These are phyloP conservation scores for Ambrosia trifida DNA, from an alignment of 129 eudicot species.

Conservation along the genomic window DNA sequence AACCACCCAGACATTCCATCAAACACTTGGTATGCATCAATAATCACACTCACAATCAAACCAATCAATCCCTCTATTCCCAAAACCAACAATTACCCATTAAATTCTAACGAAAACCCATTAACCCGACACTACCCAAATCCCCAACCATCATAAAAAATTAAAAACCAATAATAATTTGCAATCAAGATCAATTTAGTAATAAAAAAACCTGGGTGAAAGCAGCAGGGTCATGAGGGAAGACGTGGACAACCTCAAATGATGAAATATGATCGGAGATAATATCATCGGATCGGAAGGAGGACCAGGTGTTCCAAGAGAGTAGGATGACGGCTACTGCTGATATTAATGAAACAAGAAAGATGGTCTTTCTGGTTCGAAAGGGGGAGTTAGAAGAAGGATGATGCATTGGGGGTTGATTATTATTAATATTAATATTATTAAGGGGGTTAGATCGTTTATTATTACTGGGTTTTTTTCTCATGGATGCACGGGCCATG, in stretches of 20 bases:
- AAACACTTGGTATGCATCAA: slow-evolving; percentile 6
- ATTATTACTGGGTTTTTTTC: slow-evolving; percentile 38
- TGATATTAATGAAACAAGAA: slow-evolving; percentile 36
- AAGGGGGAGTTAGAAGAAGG: slow-evolving; percentile 27
- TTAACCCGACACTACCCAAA: too few relatives aligned
- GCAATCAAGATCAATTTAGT: neutral
- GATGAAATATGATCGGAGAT: slow-evolving; percentile 35
- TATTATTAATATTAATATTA: slow-evolving; percentile 29
- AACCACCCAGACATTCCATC: slow-evolving; percentile 21
- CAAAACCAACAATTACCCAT: neutral
- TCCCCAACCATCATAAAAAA: too few relatives aligned
- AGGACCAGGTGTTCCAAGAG: slow-evolving; percentile 43
- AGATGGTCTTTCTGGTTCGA: slow-evolving; percentile 22
- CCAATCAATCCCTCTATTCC: neutral
- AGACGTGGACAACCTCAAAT: slow-evolving; percentile 57
- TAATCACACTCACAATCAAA: too few relatives aligned
- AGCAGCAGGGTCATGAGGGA: slow-evolving; percentile 82
- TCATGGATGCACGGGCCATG: slow-evolving; percentile 40
- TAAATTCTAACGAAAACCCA: too few relatives aligned
- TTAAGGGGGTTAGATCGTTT: slow-evolving; percentile 30
- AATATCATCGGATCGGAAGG: slow-evolving; percentile 22
- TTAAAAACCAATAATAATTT: neutral
- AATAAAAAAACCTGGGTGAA: slow-evolving; percentile 66
- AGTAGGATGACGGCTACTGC: slow-evolving; percentile 31
- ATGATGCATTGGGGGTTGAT: slow-evolving; percentile 27